These are phyloP conservation scores for Pythium brachiatum DNA, from an alignment of 352 stramenopile species.

Conservation along the genomic window DNA sequence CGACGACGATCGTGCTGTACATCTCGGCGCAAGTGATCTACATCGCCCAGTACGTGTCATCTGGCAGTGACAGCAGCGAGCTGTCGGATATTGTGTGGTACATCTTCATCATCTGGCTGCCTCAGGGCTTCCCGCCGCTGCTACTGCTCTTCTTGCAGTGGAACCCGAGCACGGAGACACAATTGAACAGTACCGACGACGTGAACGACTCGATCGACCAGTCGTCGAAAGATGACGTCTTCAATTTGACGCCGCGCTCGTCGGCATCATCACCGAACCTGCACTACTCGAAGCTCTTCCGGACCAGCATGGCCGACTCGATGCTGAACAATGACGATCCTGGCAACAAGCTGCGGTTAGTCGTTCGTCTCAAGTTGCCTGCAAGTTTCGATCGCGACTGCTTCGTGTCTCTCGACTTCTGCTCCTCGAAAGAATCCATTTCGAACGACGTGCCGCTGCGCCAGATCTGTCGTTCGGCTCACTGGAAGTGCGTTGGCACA, in stretches of 20 bases:
- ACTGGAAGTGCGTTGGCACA: slow-evolving; percentile 83
- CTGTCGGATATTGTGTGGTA: slow-evolving; percentile 85
- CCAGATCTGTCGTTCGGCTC: slow-evolving; percentile 49
- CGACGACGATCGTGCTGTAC: slow-evolving; percentile 83
- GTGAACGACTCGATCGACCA: slow-evolving; percentile 48
- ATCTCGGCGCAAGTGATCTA: slow-evolving; percentile 88
- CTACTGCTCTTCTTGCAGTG: slow-evolving; percentile 84
- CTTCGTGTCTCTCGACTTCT: slow-evolving; percentile 85
- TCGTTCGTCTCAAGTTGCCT: slow-evolving; percentile 81
- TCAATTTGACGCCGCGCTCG: slow-evolving; percentile 80
- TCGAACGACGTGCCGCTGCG: slow-evolving; percentile 45
- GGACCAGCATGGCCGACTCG: slow-evolving; percentile 72
- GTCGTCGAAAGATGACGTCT: slow-evolving; percentile 80
- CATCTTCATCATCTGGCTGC: slow-evolving; percentile 85
- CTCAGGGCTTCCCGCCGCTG: slow-evolving; percentile 67
- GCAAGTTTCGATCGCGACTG: slow-evolving; percentile 72
- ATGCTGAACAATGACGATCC: slow-evolving; percentile 80
- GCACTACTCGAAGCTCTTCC: slow-evolving; percentile 78
- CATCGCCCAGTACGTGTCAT: slow-evolving; percentile 80
- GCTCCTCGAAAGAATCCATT: slow-evolving; percentile 70
- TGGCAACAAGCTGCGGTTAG: slow-evolving; percentile 75
- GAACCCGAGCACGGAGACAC: slow-evolving; percentile 75
- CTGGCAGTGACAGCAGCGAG: slow-evolving; percentile 49
- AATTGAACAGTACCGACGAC: slow-evolving; percentile 49
- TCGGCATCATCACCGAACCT: slow-evolving; percentile 78